phyloP scores from a whole-genome alignment of 108 stramenopile species.

The Hondaea fermentalgiana region DNA sequence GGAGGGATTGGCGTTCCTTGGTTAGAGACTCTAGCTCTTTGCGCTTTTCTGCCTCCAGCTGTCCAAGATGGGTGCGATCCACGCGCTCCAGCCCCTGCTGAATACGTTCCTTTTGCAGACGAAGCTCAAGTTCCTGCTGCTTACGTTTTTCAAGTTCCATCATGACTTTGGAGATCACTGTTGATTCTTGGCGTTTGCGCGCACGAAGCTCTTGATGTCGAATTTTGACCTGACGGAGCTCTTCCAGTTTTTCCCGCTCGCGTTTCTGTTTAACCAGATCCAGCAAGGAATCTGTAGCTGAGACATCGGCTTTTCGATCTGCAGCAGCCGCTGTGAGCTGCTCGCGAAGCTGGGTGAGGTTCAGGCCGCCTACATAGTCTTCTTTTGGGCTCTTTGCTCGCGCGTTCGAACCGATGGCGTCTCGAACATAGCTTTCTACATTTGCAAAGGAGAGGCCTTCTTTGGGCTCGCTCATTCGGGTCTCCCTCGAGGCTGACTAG shows the following conservation, averaged over 20 bases:
- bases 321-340: neutral
- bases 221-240: neutral
- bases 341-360: neutral
- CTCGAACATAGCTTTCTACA: neutral
- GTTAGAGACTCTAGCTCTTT: neutral
- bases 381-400: neutral
- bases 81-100: neutral
- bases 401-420: neutral
- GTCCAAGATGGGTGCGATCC: neutral
- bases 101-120: neutral
- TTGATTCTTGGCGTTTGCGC: neutral
- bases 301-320: neutral
- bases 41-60: neutral
- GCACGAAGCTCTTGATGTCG: neutral
- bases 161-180: neutral
- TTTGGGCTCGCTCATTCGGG: neutral
- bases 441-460: neutral
- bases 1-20: neutral
- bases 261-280: neutral
- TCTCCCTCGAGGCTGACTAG: too few species aligned
- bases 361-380: neutral
- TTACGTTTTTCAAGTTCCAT: neutral
- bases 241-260: neutral
- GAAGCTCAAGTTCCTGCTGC: neutral
- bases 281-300: neutral